phyloP scores from a whole-genome alignment of 495 filamentous ascomycete genomes.

The Acidomyces sp. region DNA sequence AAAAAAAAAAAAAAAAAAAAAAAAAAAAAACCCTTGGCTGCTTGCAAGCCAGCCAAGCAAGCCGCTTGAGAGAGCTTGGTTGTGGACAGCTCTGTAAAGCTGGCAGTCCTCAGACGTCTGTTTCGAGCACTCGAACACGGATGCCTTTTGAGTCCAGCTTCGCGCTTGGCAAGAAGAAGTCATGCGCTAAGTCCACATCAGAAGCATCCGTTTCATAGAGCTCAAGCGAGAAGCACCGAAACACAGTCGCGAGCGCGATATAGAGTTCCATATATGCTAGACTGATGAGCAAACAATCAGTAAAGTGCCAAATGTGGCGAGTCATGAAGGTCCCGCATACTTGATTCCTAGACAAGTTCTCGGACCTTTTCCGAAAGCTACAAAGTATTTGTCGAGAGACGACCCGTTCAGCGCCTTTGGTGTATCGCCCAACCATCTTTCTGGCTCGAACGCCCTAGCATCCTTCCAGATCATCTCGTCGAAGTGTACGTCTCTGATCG shows the following conservation, averaged over 20 bases:
- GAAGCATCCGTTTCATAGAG: constrained; percentile 27
- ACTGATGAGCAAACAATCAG: constrained; percentile 32
- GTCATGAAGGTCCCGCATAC: no score
- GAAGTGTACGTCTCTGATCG: constrained; percentile 16
- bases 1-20: no score
- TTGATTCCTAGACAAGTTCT: no score
- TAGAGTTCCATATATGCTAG: constrained; percentile 34
- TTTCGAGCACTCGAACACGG: background rate
- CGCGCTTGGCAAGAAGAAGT: constrained; percentile 11
- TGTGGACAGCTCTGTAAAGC: no score
- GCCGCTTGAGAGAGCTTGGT: no score
- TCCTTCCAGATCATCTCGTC: constrained; percentile 5
- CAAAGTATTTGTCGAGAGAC: no score
- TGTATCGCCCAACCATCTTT: constrained; percentile 18
- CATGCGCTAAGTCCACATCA: constrained; percentile 24
- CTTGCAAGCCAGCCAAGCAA: no score
- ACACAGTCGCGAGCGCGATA: constrained; percentile 27
- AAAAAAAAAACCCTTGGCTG: no score
- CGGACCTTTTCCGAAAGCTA: constrained; percentile 27
- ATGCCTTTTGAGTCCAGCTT: constrained; percentile 10
- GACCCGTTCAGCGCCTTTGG: no score
- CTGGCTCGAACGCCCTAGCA: constrained; percentile 10
- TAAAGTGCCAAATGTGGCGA: no score
- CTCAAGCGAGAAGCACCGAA: constrained; percentile 30
- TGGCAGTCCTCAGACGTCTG: no score